A percentile compares a stretch with the other conserved stretches of the same genome.
phyloP scores from a whole-genome alignment of 129 eudicot species.

The Pulicaria dysenterica region DNA sequence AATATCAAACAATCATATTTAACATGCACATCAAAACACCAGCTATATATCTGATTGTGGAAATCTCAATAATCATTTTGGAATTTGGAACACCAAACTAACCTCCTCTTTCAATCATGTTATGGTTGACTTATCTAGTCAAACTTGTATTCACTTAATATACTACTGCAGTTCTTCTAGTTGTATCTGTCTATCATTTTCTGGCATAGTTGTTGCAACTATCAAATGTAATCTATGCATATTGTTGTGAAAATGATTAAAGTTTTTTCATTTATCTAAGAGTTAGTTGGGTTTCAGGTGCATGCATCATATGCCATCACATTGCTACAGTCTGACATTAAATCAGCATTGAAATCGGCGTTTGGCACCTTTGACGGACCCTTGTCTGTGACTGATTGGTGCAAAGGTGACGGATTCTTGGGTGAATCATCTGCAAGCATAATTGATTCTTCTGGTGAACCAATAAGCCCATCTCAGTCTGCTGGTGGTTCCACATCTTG shows the following conservation, averaged over 20 bases:
- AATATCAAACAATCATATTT: neutral
- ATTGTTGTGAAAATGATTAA: neutral
- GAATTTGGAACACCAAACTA: neutral
- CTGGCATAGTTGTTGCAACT: too few relatives aligned
- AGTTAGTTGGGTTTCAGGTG: conserved; percentile 55
- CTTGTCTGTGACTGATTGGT: conserved; percentile 87
- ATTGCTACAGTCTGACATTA: conserved; percentile 93
- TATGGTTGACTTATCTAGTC: neutral
- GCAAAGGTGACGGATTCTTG: conserved; percentile 89
- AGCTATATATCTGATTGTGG: neutral
- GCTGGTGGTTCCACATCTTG: conserved; percentile 63
- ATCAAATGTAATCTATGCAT: neutral
- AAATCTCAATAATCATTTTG: neutral
- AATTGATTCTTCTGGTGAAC: conserved; percentile 83
- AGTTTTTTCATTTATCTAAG: conserved; percentile 3
- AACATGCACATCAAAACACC: neutral
- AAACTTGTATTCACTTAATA: neutral
- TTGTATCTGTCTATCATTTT: neutral
- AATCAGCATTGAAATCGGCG: conserved; percentile 85
- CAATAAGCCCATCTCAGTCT: conserved; percentile 78
- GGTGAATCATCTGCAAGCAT: conserved; percentile 79
- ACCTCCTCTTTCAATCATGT: neutral
- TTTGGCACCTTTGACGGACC: conserved; percentile 95
- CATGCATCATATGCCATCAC: conserved; percentile 81
- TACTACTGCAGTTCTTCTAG: neutral